Conservation (phyloP, 164 flowering plant species). For the Dillenia turbinata region DNA sequence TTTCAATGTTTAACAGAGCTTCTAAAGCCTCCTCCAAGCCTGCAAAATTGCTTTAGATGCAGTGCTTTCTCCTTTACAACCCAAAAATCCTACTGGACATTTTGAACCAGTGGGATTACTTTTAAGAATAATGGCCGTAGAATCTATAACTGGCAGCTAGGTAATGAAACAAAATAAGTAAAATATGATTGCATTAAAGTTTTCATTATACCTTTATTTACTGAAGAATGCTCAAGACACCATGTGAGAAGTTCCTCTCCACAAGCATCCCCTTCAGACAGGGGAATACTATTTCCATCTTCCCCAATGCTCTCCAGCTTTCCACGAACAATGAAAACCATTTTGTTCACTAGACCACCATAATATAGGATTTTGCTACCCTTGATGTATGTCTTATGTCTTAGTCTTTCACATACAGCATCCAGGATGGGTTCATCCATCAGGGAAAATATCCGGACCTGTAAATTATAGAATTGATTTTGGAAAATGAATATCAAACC, state of each 20-base stretch:
- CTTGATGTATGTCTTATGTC: constrained; percentile 58
- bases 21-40: no score
- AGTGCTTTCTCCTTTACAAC: no score
- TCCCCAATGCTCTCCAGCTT: constrained; percentile 51
- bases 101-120: no score
- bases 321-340: constrained; percentile 74
- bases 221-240: constrained; percentile 69
- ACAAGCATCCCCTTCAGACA: constrained; percentile 70
- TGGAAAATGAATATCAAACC: background rate
- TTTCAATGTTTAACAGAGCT: no score
- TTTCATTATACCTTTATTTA: constrained; percentile 44
- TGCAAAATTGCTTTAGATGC: no score
- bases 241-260: constrained; percentile 91
- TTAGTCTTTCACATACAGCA: constrained; percentile 66
- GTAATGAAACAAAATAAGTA: no score
- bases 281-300: constrained; percentile 29
- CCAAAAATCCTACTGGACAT: no score
- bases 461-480: constrained; percentile 6
- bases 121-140: no score
- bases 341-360: constrained; percentile 49
- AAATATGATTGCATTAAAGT: no score
- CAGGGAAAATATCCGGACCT: constrained; percentile 69
- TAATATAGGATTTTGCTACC: constrained; percentile 50
- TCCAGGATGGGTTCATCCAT: constrained; percentile 73
- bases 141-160: no score